Percentiles rank a stretch among this genome's conserved stretches.
phyloP scores from a whole-genome alignment of 768 basidiomycete genomes.

The Favolaschia claudopus region DNA sequence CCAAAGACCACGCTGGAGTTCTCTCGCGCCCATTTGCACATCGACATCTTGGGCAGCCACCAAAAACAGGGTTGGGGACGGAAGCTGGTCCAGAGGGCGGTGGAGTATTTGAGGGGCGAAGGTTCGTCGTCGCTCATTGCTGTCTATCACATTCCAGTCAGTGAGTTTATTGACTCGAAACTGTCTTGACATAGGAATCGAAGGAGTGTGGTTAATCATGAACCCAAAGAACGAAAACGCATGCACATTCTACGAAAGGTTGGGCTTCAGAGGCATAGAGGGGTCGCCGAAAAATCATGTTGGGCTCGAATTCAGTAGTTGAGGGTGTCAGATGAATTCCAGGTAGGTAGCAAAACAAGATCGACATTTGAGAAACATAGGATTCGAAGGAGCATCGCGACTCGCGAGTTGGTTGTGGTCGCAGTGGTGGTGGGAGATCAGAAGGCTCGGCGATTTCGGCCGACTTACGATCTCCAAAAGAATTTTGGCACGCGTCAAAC shows the following conservation, averaged over 20 bases:
- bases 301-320: constrained; percentile 61
- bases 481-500: no score
- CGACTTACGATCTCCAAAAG: no score
- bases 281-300: constrained; percentile 57
- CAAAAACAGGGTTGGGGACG: constrained; percentile 77
- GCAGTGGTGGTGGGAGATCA: no score
- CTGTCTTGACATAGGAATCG: no score
- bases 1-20: constrained; percentile 63
- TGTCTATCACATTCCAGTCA: no score
- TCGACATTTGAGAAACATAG: no score
- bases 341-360: no score
- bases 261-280: constrained; percentile 68
- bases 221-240: constrained; percentile 69
- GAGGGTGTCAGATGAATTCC: constrained; percentile 19
- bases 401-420: no score
- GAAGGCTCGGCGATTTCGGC: no score
- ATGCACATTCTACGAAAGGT: constrained; percentile 62
- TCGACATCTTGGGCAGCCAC: constrained; percentile 70
- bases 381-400: no score
- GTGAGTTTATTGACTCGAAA: no score
- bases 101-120: constrained; percentile 58
- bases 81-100: constrained; percentile 61
- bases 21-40: constrained; percentile 78
- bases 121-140: no score
- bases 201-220: constrained; percentile 74